Evolutionary conservation across 768 basidiomycete species (phyloP).

Genomic region (Mycena venus): DNA sequence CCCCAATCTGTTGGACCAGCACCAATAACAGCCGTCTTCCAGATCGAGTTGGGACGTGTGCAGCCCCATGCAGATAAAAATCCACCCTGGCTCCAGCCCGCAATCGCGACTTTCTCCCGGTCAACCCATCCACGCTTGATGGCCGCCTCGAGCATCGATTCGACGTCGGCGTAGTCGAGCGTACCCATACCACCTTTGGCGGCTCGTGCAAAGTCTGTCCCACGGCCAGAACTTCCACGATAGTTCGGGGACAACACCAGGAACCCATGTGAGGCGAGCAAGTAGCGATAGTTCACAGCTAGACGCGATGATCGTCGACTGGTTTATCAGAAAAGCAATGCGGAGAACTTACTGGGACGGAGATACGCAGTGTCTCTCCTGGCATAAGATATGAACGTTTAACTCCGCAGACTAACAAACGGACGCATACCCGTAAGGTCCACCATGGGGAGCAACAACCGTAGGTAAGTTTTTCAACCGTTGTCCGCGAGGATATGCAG

Average conservation of each 20-base stretch:
- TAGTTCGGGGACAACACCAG: conserved; percentile 31
- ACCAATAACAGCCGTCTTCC: conserved; percentile 29
- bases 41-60: conserved; percentile 27
- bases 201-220: conserved; percentile 13
- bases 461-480: conserved; percentile 7
- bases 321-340: neutral
- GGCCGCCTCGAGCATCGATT: conserved; percentile 30
- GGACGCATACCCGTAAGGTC: conserved; percentile 21
- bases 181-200: conserved; percentile 29
- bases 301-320: neutral
- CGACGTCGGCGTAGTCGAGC: conserved; percentile 28
- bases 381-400: neutral
- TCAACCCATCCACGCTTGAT: conserved; percentile 21
- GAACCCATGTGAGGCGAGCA: conserved; percentile 30
- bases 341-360: conserved; percentile 2
- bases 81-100: conserved; percentile 34
- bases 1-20: conserved; percentile 33
- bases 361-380: conserved; percentile 22
- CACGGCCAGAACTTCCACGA: conserved; percentile 32
- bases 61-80: conserved; percentile 29
- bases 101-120: conserved; percentile 27
- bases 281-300: conserved; percentile 9
- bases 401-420: neutral
- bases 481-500: conserved; percentile 19
- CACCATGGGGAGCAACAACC: conserved; percentile 29